Conservation (phyloP, 345 rosid species). For the Salix suchowensis region DNA sequence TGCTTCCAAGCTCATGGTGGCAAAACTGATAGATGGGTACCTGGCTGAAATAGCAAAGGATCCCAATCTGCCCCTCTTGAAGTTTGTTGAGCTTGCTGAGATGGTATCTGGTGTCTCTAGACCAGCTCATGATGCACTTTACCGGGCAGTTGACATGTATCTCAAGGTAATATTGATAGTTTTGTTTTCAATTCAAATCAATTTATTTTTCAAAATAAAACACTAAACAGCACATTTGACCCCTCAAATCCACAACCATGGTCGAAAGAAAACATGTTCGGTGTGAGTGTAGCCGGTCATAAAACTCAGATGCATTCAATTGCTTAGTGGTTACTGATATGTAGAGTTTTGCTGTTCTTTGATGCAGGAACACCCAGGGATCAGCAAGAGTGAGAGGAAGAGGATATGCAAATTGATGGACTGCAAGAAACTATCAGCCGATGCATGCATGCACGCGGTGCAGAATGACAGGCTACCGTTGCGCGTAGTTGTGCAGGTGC, state of each 20-base stretch:
- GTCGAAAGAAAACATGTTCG: neutral
- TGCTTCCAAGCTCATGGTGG: conserved; percentile 86
- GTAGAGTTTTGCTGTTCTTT: neutral
- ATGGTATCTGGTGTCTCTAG: conserved; percentile 55
- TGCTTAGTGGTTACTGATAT: conserved; percentile 1
- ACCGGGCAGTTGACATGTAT: conserved; percentile 78
- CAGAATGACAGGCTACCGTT: conserved; percentile 79
- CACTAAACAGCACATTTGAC: neutral
- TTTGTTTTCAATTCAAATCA: neutral
- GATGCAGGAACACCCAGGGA: conserved; percentile 65
- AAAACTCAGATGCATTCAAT: neutral
- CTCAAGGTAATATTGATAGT: conserved; percentile 48
- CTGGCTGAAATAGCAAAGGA: conserved; percentile 77
- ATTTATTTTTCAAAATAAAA: neutral
- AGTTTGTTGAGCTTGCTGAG: conserved; percentile 66
- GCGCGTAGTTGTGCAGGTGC: conserved; percentile 75
- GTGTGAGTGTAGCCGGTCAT: neutral
- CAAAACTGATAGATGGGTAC: conserved; percentile 65
- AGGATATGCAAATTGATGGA: conserved; percentile 83
- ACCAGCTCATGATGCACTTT: conserved; percentile 77
- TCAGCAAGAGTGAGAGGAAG: conserved; percentile 77
- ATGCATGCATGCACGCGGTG: conserved; percentile 81
- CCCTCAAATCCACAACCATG: neutral
- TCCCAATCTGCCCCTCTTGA: conserved; percentile 45
- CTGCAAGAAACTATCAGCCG: conserved; percentile 76